phyloP scores from a whole-genome alignment of 257 asterid genomes.

The Lycium ferocissimum region DNA sequence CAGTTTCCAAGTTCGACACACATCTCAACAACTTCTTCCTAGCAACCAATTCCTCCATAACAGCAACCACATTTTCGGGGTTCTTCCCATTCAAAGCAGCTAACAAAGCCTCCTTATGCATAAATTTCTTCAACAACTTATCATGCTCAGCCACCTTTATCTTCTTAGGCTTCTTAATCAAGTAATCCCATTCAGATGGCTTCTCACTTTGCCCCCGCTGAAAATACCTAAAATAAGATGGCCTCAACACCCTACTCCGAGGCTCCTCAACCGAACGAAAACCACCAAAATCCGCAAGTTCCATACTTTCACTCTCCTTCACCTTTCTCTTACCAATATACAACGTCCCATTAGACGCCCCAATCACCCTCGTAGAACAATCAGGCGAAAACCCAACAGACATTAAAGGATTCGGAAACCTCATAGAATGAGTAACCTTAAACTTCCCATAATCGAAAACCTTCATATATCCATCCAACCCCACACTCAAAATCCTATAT shows the following conservation, averaged over 20 bases:
- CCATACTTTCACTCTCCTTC: slow-evolving; percentile 44
- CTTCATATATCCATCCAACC: slow-evolving; percentile 90
- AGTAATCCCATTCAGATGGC: slow-evolving; percentile 73
- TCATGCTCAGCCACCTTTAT: slow-evolving; percentile 78
- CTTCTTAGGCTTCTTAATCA: slow-evolving; percentile 68
- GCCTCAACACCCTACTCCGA: slow-evolving; percentile 62
- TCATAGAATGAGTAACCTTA: slow-evolving; percentile 81
- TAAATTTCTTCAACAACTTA: slow-evolving; percentile 73
- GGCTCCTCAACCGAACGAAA: slow-evolving; percentile 53
- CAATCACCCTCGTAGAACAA: slow-evolving; percentile 76
- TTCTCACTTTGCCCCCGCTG: slow-evolving; percentile 80
- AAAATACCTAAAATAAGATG: slow-evolving; percentile 82
- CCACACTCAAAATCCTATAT: slow-evolving; percentile 77
- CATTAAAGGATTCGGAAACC: slow-evolving; percentile 78
- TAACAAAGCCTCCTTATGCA: slow-evolving; percentile 84
- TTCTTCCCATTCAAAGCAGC: slow-evolving; percentile 65
- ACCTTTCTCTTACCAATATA: slow-evolving; percentile 74
- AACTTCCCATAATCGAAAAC: slow-evolving; percentile 81
- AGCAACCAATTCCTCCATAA: slow-evolving; percentile 91
- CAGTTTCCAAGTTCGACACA: slow-evolving; percentile 65
- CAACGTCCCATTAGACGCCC: slow-evolving; percentile 76
- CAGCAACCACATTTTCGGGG: slow-evolving; percentile 78
- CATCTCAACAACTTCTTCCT: slow-evolving; percentile 76
- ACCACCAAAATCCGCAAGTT: slow-evolving; percentile 41
- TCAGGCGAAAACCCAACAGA: slow-evolving; percentile 83